Evolutionary conservation across 108 stramenopile genomes (phyloP).

Genomic region (Skeletonema marinoi): DNA sequence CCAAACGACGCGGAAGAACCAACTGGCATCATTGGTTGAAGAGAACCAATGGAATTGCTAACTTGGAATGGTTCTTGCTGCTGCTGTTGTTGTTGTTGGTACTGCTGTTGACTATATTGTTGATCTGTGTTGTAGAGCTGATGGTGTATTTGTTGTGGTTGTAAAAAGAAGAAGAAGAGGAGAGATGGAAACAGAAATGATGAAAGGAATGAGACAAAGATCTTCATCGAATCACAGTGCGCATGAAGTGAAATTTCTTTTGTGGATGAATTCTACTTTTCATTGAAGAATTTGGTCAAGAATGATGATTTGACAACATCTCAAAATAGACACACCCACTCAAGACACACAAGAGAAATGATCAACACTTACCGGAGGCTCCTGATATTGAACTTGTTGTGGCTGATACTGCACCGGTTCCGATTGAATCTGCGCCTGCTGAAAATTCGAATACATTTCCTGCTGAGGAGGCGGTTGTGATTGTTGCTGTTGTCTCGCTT

Average conservation of each 20-base stretch:
- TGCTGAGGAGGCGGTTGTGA: not conserved
- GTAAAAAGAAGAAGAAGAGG: not conserved
- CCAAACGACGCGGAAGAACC: slow-evolving; percentile 25
- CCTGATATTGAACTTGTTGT: slow-evolving; percentile 20
- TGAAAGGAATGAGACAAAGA: not conserved
- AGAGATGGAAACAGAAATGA: not conserved
- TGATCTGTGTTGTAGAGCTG: slow-evolving; percentile 28
- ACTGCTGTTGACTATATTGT: slow-evolving; percentile 22
- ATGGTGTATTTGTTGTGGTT: slow-evolving; percentile 46
- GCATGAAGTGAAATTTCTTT: not conserved
- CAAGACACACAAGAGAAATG: not conserved
- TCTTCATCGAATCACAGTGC: not conserved
- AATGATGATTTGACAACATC: slow-evolving; percentile 6
- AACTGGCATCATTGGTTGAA: slow-evolving; percentile 31
- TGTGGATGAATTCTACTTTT: not conserved
- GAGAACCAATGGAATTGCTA: slow-evolving; percentile 53
- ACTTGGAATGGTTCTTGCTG: slow-evolving; percentile 11
- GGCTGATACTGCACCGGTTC: slow-evolving; percentile 1
- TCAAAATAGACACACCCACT: not conserved
- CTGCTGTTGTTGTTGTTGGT: slow-evolving; percentile 21
- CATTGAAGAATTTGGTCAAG: not conserved
- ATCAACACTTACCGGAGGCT: not conserved
- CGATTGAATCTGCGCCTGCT: slow-evolving; percentile 39
- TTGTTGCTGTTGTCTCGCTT: slow-evolving; percentile 30
- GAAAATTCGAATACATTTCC: slow-evolving; percentile 52